Conservation (phyloP, 345 rosid genomes). For the Bruguiera gymnorhiza region DNA sequence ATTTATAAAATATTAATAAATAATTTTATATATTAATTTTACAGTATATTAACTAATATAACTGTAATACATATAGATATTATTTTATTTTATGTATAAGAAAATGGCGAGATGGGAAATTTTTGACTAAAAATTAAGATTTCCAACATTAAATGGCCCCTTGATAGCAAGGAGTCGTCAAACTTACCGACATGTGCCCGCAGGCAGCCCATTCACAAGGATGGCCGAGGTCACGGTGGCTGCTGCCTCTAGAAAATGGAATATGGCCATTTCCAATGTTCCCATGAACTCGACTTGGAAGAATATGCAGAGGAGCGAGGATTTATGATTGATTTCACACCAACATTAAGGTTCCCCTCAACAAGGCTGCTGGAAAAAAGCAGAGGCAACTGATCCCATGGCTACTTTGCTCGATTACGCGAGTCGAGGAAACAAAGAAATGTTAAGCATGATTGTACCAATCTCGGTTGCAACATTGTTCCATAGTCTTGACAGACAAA, state of each 20-base stretch:
- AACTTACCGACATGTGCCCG: slow-evolving; percentile 22
- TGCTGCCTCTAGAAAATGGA: slow-evolving; percentile 61
- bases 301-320: slow-evolving; percentile 49
- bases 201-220: slow-evolving; percentile 70
- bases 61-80: too few species aligned
- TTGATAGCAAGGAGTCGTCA: too few species aligned
- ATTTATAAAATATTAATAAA: too few species aligned
- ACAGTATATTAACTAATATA: too few species aligned
- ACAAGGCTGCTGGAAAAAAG: slow-evolving; percentile 57
- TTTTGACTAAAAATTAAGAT: too few species aligned
- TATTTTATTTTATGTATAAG: too few species aligned
- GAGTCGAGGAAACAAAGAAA: slow-evolving; percentile 95
- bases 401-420: slow-evolving; percentile 68
- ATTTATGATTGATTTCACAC: slow-evolving; percentile 58
- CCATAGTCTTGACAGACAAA: slow-evolving; percentile 65
- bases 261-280: slow-evolving; percentile 37
- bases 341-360: slow-evolving; percentile 52
- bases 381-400: slow-evolving; percentile 47
- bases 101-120: too few species aligned
- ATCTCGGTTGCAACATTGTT: slow-evolving; percentile 59
- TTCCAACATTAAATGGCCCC: too few species aligned
- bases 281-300: slow-evolving; percentile 48
- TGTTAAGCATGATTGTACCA: slow-evolving; percentile 71
- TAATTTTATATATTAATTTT: too few species aligned
- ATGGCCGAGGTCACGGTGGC: slow-evolving; percentile 76